A percentile compares a stretch with the other conserved stretches of the same genome.
Conservation (phyloP, 257 asterid genomes). For the Rauvolfia tetraphylla region DNA sequence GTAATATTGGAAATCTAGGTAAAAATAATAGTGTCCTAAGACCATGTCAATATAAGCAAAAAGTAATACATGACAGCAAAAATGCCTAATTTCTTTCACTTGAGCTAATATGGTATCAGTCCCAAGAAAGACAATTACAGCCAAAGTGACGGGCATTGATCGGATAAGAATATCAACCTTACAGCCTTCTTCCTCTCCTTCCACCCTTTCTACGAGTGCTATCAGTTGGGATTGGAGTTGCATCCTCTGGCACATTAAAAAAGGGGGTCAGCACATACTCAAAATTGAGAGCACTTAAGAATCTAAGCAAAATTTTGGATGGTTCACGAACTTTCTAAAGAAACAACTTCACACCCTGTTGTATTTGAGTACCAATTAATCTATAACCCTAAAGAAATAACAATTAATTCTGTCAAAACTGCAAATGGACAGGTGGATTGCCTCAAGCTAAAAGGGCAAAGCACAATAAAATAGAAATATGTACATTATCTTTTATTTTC, state of each 20-base stretch:
- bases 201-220: slow-evolving; percentile 95
- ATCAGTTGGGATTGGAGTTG: slow-evolving; percentile 86
- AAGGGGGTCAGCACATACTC: not conserved
- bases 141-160: not conserved
- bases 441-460: not conserved
- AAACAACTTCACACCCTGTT: not conserved
- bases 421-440: not conserved
- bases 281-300: not conserved
- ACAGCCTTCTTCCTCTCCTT: slow-evolving; percentile 88
- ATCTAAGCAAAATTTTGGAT: not conserved
- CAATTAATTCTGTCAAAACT: not conserved
- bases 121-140: not conserved
- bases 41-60: not conserved
- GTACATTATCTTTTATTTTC: too few species aligned
- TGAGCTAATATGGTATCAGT: not conserved
- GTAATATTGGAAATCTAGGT: not conserved
- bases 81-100: not conserved
- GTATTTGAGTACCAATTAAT: too few species aligned
- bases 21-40: not conserved
- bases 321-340: not conserved
- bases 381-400: not conserved
- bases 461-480: not conserved
- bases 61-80: not conserved
- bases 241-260: slow-evolving; percentile 59
- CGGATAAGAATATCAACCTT: not conserved